Evolutionary conservation across 495 filamentous ascomycete species (phyloP).

Genomic region (Penicillium manginii): DNA sequence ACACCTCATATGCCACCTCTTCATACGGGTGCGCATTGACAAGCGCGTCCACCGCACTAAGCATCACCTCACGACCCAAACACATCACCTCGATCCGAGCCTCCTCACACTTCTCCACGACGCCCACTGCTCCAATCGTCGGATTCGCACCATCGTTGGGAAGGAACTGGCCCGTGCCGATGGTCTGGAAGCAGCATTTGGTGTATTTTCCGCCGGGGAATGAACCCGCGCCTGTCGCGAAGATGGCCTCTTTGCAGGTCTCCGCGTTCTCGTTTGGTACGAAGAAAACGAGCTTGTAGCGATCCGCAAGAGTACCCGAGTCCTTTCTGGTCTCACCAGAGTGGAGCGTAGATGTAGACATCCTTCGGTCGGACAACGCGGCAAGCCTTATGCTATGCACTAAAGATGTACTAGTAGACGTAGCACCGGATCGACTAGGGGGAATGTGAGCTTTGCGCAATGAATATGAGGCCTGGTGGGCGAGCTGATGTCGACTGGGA

Average conservation of each 20-base stretch:
- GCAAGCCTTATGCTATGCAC: neutral
- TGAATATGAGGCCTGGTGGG: neutral
- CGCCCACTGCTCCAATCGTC: constrained; percentile 42
- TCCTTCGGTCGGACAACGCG: neutral
- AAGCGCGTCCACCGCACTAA: constrained; percentile 46
- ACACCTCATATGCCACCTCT: constrained; percentile 74
- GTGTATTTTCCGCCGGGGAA: constrained; percentile 50
- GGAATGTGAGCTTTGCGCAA: neutral
- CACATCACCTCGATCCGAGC: constrained; percentile 58
- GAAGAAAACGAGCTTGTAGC: constrained; percentile 56
- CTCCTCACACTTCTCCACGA: constrained; percentile 54
- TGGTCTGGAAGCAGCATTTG: constrained; percentile 45
- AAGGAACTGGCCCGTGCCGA: constrained; percentile 46
- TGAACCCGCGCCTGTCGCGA: constrained; percentile 47
- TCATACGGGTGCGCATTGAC: constrained; percentile 77
- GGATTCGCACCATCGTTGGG: constrained; percentile 44
- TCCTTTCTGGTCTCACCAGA: neutral
- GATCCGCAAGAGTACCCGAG: constrained; percentile 27
- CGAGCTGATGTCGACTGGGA: neutral
- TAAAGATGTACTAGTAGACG: neutral
- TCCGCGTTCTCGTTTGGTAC: constrained; percentile 46
- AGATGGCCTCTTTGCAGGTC: constrained; percentile 50
- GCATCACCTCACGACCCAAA: constrained; percentile 50
- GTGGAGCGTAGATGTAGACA: neutral
- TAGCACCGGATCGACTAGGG: neutral